Conservation (phyloP, 805 yeast genomes). For the Pichia heedii region DNA sequence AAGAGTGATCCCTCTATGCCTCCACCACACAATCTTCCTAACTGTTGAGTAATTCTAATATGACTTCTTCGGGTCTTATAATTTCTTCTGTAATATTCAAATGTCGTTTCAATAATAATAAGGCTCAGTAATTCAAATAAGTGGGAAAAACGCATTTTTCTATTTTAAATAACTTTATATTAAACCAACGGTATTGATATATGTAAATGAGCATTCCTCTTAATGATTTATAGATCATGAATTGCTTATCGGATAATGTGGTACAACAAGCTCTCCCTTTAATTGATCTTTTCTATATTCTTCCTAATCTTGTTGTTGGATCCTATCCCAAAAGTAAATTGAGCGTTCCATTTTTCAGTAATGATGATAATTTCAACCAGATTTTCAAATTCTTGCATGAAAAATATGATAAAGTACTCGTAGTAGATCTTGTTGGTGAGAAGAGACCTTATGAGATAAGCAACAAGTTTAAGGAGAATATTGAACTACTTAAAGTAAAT, state of each 20-base stretch:
- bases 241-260: background rate
- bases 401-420: conserved; percentile 40
- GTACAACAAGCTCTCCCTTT: conserved; percentile 1
- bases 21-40: too few species aligned
- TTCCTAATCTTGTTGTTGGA: conserved; percentile 57
- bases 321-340: conserved; percentile 55
- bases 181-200: too few species aligned
- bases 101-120: too few species aligned
- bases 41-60: too few species aligned
- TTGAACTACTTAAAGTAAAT: conserved; percentile 32
- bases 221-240: too few species aligned
- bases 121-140: too few species aligned
- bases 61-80: too few species aligned
- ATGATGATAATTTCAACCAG: conserved; percentile 10
- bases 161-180: too few species aligned
- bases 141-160: too few species aligned
- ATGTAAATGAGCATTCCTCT: too few species aligned
- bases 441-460: conserved; percentile 38
- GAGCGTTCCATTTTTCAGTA: background rate
- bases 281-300: conserved; percentile 63
- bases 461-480: conserved; percentile 28
- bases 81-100: too few species aligned
- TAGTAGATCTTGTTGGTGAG: conserved; percentile 41
- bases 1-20: too few species aligned
- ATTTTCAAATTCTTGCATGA: conserved; percentile 40